phyloP scores from a whole-genome alignment of 75 land plant genomes.

The Pinus albicaulis region DNA sequence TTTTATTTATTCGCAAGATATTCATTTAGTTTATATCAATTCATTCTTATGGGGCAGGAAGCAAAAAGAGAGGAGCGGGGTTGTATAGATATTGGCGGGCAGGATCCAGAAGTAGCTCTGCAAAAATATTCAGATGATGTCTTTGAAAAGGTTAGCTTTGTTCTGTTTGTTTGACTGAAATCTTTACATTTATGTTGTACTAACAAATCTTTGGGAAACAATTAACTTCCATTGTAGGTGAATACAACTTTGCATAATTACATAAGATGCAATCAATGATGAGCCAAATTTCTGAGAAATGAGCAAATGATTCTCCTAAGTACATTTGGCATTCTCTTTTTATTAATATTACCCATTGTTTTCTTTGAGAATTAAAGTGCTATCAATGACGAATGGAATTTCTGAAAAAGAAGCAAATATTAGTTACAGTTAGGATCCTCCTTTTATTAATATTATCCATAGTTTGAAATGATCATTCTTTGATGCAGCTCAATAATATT shows the following conservation, averaged over 20 bases:
- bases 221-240: not conserved
- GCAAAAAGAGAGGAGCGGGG: constrained; percentile 26
- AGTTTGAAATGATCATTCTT: not conserved
- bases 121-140: constrained; percentile 21
- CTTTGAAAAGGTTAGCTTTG: not conserved
- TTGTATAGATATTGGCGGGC: constrained; percentile 15
- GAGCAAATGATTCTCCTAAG: too few species aligned
- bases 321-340: too few species aligned
- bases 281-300: too few species aligned
- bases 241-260: not conserved
- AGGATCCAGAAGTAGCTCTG: constrained; percentile 17
- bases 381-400: too few species aligned
- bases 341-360: too few species aligned
- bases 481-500: constrained; percentile 35
- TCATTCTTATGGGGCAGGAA: constrained; percentile 16
- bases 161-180: not conserved
- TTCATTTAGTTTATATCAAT: not conserved
- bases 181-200: not conserved
- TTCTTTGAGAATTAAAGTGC: too few species aligned
- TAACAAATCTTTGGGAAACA: not conserved
- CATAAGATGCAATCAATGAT: too few species aligned
- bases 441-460: not conserved
- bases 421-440: not conserved
- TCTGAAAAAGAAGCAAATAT: not conserved
- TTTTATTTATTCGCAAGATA: not conserved